These are phyloP conservation scores for Neobulgaria alba DNA, from an alignment of 2,329 filamentous ascomycete species.

Conservation along the genomic window DNA sequence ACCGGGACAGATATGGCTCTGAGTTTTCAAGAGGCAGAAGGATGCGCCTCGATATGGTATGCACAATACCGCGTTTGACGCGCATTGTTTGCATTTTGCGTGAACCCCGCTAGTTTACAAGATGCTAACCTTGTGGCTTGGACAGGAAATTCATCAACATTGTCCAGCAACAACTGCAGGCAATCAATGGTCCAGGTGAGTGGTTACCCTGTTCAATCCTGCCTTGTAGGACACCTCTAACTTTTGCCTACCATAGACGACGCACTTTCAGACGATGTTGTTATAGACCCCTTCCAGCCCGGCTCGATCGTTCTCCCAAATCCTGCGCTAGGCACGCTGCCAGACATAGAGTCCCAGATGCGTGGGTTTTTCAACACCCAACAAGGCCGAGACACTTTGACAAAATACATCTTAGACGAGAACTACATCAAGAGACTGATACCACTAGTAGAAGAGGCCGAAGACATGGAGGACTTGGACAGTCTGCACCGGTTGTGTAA, in stretches of 20 bases:
- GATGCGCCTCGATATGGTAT: conserved; percentile 86
- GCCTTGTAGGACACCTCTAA: background rate
- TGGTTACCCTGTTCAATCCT: background rate
- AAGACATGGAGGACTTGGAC: conserved; percentile 78
- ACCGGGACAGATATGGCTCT: conserved; percentile 93
- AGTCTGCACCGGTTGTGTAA: conserved; percentile 91
- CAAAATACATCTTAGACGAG: conserved; percentile 77
- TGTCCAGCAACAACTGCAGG: conserved; percentile 68
- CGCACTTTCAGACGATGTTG: conserved; percentile 74
- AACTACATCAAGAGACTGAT: conserved; percentile 84
- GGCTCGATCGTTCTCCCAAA: conserved; percentile 70
- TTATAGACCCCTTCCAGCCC: conserved; percentile 62
- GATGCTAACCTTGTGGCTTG: background rate
- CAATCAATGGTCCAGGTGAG: conserved; percentile 54
- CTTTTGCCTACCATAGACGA: conserved; percentile 51
- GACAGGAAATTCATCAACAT: conserved; percentile 82
- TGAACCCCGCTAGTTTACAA: background rate
- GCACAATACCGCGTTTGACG: conserved; percentile 18
- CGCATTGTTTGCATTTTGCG: background rate
- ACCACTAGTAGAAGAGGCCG: conserved; percentile 77
- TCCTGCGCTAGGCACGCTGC: conserved; percentile 72
- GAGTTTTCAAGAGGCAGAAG: conserved; percentile 95
- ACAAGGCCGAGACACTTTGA: conserved; percentile 72
- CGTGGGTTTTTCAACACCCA: conserved; percentile 67
- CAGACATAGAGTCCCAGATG: conserved; percentile 79